Conservation (phyloP, 257 asterid genomes). For the Lantana camara region DNA sequence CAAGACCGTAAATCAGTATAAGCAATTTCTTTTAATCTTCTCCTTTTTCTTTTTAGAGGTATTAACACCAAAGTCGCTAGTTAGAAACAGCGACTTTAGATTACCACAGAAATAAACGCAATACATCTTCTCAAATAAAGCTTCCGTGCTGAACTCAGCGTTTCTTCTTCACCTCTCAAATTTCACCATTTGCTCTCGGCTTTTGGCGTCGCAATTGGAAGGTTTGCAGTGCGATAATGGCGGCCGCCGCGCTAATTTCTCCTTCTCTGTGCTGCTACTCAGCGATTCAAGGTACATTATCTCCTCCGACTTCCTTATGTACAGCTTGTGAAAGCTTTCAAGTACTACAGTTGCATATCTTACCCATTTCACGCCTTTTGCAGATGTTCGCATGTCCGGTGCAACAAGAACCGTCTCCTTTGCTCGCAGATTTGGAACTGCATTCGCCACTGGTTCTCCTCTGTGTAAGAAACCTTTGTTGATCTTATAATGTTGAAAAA, state of each 20-base stretch:
- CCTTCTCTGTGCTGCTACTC: constrained; percentile 42
- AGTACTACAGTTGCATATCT: neutral
- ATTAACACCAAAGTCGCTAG: neutral
- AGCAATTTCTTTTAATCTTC: no score
- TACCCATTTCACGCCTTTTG: constrained; percentile 4
- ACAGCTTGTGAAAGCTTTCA: neutral
- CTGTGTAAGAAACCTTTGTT: constrained; percentile 34
- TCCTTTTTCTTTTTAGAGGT: neutral
- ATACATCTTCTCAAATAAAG: neutral
- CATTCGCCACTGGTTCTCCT: constrained; percentile 48
- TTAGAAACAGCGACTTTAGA: neutral
- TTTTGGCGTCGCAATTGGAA: constrained; percentile 16
- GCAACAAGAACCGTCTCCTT: constrained; percentile 23
- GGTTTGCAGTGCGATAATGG: constrained; percentile 31
- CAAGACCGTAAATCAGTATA: no score
- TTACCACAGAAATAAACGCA: neutral
- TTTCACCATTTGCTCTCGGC: constrained; percentile 1
- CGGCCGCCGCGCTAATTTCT: constrained; percentile 29
- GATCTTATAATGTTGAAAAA: neutral
- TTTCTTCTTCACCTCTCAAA: constrained; percentile 34
- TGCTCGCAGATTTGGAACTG: constrained; percentile 37
- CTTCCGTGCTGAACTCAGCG: constrained; percentile 19
- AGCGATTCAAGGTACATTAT: constrained; percentile 37
- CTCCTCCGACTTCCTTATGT: neutral
- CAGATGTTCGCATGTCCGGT: constrained; percentile 36